Percentiles rank a stretch among this genome's conserved stretches.
Evolutionary conservation across 768 basidiomycete genomes (phyloP).

Genomic region (Trichaptum fuscoviolaceum): DNA sequence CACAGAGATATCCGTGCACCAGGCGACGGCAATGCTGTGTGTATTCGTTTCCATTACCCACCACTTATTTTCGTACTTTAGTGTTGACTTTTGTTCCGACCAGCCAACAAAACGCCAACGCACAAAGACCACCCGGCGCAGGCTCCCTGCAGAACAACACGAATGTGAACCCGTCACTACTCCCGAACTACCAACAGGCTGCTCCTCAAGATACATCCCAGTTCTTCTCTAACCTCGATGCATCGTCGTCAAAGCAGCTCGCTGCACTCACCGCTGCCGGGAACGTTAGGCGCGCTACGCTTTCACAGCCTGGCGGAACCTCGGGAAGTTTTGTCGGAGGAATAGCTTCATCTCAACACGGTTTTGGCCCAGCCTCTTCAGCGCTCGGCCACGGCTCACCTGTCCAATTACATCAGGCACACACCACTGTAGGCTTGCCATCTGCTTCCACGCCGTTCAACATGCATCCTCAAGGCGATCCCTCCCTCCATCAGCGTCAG

Average conservation of each 20-base stretch:
- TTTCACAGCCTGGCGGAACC: conserved; percentile 42
- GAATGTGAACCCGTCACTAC: neutral
- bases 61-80: neutral
- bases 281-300: conserved; percentile 54
- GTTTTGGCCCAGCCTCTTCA: conserved; percentile 7
- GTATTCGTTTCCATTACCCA: neutral
- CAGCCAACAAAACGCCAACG: neutral
- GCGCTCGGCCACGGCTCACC: conserved; percentile 22
- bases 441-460: conserved; percentile 27
- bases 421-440: conserved; percentile 33
- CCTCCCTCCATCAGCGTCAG: conserved; percentile 19
- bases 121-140: conserved; percentile 1
- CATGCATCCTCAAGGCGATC: conserved; percentile 38
- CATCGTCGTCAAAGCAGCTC: conserved; percentile 58
- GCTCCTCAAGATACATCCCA: neutral
- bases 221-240: neutral
- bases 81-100: neutral
- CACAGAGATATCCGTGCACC: neutral
- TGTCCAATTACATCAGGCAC: conserved; percentile 43
- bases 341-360: conserved; percentile 28
- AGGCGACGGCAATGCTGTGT: neutral
- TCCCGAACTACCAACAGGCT: neutral
- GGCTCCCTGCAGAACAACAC: neutral
- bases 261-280: conserved; percentile 65
- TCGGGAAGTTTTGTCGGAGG: conserved; percentile 66